phyloP scores from a whole-genome alignment of 805 yeast species.

The Ogataea wickerhamii region DNA sequence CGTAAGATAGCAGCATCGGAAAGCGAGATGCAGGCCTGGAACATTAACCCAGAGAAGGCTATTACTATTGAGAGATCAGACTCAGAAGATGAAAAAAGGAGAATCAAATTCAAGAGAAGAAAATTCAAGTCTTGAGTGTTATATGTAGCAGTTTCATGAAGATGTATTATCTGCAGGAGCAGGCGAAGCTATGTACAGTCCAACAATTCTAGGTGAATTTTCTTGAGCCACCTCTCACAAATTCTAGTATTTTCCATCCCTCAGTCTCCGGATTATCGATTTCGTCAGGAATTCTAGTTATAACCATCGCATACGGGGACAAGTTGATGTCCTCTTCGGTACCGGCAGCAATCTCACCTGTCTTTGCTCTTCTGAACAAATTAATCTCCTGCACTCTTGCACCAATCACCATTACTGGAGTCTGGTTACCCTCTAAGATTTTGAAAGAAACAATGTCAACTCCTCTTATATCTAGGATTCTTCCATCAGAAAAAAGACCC shows the following conservation, averaged over 20 bases:
- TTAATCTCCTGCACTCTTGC: slow-evolving; percentile 97
- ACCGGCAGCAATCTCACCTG: slow-evolving; percentile 95
- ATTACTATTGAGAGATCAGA: slow-evolving; percentile 4
- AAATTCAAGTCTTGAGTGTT: slow-evolving; percentile 6
- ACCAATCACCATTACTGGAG: slow-evolving; percentile 88
- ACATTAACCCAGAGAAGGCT: slow-evolving; percentile 17
- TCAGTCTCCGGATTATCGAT: slow-evolving; percentile 87
- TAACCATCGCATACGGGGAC: slow-evolving; percentile 94
- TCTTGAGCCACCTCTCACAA: slow-evolving; percentile 90
- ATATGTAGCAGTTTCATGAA: neutral
- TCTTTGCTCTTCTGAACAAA: slow-evolving; percentile 80
- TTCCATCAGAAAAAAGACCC: slow-evolving; percentile 86
- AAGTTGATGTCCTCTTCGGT: slow-evolving; percentile 87
- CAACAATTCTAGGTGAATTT: slow-evolving; percentile 51
- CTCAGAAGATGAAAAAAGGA: slow-evolving; percentile 7
- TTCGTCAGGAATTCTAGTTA: slow-evolving; percentile 90
- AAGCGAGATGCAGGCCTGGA: slow-evolving; percentile 29
- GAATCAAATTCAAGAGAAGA: slow-evolving; percentile 18
- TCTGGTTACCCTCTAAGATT: slow-evolving; percentile 82
- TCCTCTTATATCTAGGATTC: slow-evolving; percentile 89
- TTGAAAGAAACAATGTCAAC: slow-evolving; percentile 89
- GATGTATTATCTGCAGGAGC: slow-evolving; percentile 1
- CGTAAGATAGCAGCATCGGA: slow-evolving; percentile 6
- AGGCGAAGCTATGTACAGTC: slow-evolving; percentile 4
- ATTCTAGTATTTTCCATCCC: slow-evolving; percentile 95